phyloP scores from a whole-genome alignment of 1,139 yeast species.

The Hansenula lynferdii region DNA sequence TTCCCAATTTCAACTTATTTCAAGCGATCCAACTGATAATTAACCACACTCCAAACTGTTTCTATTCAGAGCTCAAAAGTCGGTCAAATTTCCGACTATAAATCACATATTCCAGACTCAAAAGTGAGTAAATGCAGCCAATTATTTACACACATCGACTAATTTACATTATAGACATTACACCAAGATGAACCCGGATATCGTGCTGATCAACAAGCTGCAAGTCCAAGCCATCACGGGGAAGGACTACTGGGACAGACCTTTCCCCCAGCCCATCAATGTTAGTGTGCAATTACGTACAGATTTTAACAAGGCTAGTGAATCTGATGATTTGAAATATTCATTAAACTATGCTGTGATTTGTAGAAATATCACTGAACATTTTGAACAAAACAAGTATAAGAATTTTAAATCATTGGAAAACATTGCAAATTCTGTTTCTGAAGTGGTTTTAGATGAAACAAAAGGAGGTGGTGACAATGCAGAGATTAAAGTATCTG shows the following conservation, averaged over 20 bases:
- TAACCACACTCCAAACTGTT: background rate
- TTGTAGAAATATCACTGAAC: conserved; percentile 54
- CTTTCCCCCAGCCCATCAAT: conserved; percentile 63
- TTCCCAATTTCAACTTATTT: no score
- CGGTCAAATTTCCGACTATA: conserved; percentile 3
- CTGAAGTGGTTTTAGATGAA: conserved; percentile 43
- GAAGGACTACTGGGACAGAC: conserved; percentile 71
- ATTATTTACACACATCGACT: background rate
- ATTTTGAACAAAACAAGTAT: conserved; percentile 40
- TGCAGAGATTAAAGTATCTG: conserved; percentile 40
- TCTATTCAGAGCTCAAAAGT: background rate
- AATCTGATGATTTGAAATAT: conserved; percentile 71
- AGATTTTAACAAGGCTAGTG: conserved; percentile 65
- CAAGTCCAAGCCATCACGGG: conserved; percentile 66
- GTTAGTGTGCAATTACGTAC: conserved; percentile 60
- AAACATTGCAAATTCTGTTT: conserved; percentile 52
- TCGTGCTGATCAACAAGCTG: conserved; percentile 53
- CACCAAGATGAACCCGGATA: conserved; percentile 30
- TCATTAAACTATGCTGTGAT: conserved; percentile 87
- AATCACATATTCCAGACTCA: background rate
- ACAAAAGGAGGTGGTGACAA: conserved; percentile 50
- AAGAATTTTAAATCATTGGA: conserved; percentile 46
- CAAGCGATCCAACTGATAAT: no score
- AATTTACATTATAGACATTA: background rate
- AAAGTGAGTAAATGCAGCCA: background rate